Percentiles rank a stretch among this genome's conserved stretches.
Evolutionary conservation across 352 stramenopile species (phyloP).

Genomic region (Blastocystis sp.): DNA sequence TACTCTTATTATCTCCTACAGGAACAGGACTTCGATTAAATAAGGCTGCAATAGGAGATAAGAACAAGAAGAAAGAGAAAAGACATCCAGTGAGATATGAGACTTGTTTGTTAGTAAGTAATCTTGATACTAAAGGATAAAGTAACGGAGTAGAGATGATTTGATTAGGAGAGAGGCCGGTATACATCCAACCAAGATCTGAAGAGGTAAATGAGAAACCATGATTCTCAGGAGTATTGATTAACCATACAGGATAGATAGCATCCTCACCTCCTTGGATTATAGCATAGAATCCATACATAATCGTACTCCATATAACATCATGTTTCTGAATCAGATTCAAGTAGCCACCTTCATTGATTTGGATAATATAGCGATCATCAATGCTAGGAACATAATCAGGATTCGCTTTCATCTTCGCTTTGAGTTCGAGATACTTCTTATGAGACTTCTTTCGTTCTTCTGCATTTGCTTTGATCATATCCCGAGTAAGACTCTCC

Average conservation of each 20-base stretch:
- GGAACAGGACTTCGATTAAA: background rate
- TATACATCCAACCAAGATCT: constrained; percentile 56
- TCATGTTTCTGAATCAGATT: constrained; percentile 14
- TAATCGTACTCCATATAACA: constrained; percentile 36
- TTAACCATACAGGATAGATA: constrained; percentile 46
- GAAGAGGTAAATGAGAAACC: constrained; percentile 34
- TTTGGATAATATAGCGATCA: constrained; percentile 21
- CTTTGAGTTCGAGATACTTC: background rate
- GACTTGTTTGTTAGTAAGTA: background rate
- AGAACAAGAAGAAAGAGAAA: constrained; percentile 25
- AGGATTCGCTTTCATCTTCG: background rate
- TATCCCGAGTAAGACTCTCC: constrained; percentile 13
- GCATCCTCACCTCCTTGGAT: constrained; percentile 47
- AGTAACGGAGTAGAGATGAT: constrained; percentile 55
- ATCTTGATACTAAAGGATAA: background rate
- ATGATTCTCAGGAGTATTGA: constrained; percentile 41
- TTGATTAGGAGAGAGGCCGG: constrained; percentile 21
- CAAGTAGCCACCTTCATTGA: constrained; percentile 37
- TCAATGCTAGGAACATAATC: constrained; percentile 40
- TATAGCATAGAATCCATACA: constrained; percentile 17
- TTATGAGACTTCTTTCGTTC: constrained; percentile 19
- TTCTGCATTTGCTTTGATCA: background rate
- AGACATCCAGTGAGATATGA: constrained; percentile 16
- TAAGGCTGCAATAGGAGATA: background rate
- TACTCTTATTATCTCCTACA: background rate